Evolutionary conservation across 306 rosid species (phyloP).

Genomic region (Trifolium subterraneum): DNA sequence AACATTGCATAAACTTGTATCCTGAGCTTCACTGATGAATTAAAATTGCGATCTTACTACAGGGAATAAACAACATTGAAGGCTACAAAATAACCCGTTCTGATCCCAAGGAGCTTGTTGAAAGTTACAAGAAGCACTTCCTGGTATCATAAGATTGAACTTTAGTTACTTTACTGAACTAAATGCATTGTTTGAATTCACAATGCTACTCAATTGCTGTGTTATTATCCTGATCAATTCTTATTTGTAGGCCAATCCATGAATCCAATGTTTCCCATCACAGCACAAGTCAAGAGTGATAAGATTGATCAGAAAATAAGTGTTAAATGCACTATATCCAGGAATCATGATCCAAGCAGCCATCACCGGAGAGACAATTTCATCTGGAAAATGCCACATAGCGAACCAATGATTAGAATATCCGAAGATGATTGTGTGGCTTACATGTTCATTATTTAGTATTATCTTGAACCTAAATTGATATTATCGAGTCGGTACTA

Average conservation of each 20-base stretch:
- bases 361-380: background rate
- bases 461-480: background rate
- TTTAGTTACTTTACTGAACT: background rate
- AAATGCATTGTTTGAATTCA: constrained; percentile 1
- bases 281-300: background rate
- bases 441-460: background rate
- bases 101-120: constrained; percentile 65
- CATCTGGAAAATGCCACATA: constrained; percentile 11
- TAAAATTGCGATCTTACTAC: constrained; percentile 22
- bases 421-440: background rate
- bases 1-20: constrained; percentile 6
- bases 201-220: background rate
- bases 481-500: background rate
- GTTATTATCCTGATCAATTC: constrained; percentile 19
- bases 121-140: constrained; percentile 67
- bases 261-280: constrained; percentile 23
- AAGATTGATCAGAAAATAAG: background rate
- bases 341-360: background rate
- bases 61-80: constrained; percentile 63
- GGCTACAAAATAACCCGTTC: constrained; percentile 64
- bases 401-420: background rate
- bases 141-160: constrained; percentile 37
- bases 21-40: constrained; percentile 1
- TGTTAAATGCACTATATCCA: background rate
- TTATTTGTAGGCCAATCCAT: constrained; percentile 39